Conservation (phyloP, 2,329 filamentous ascomycete species). For the Hypoxylon sp. region DNA sequence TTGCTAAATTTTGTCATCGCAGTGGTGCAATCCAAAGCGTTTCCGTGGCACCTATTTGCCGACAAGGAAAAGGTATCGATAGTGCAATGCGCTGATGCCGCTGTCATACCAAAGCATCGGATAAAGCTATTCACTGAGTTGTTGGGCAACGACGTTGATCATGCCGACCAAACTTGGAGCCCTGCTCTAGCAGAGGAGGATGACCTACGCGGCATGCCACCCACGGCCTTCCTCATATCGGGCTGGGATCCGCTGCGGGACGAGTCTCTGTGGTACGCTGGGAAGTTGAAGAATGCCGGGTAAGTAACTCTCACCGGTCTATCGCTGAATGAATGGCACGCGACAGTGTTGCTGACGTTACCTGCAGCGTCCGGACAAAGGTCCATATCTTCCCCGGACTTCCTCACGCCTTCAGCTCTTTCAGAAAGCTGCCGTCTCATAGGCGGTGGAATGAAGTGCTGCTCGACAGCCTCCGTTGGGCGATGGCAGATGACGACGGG, state of each 20-base stretch:
- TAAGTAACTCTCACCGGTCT: conserved; percentile 16
- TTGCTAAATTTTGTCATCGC: no score
- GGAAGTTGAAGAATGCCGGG: conserved; percentile 38
- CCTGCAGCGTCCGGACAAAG: conserved; percentile 37
- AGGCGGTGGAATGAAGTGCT: conserved; percentile 33
- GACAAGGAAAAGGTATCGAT: conserved; percentile 50
- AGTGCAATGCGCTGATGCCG: conserved; percentile 52
- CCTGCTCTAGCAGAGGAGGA: conserved; percentile 42
- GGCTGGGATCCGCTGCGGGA: conserved; percentile 44
- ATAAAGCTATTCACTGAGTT: conserved; percentile 43
- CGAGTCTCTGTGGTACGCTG: conserved; percentile 40
- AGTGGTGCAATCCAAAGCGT: conserved; percentile 47
- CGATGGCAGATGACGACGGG: conserved; percentile 25
- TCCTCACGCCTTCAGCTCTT: conserved; percentile 41
- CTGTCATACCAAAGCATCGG: conserved; percentile 51
- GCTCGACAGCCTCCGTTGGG: conserved; percentile 31
- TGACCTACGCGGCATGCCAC: conserved; percentile 38
- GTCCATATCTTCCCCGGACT: conserved; percentile 45
- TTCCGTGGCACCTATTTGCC: conserved; percentile 46
- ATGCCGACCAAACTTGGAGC: conserved; percentile 44
- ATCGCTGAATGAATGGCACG: background rate
- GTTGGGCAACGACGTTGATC: conserved; percentile 29
- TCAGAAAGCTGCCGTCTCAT: conserved; percentile 35
- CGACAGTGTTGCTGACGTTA: background rate
- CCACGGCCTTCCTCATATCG: conserved; percentile 39